Base-by-base conservation (phyloP, 805 yeast species). In the Pichia manshurica region DNA sequence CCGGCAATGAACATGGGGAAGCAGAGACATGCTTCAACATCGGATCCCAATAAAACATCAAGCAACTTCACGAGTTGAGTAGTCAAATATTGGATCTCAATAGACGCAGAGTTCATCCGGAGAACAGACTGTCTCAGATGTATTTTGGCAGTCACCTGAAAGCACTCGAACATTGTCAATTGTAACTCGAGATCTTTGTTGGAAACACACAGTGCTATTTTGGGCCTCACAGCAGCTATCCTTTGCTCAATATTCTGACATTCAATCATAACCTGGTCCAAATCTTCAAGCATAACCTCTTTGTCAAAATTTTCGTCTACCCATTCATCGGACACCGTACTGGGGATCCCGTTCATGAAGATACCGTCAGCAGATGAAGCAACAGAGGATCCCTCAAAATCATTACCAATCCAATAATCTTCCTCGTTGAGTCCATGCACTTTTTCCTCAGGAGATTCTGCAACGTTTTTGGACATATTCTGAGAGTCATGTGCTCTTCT, bases 1-100 rank as follows among this genome's bases (percentile, higher is more conserved):
- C 91, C 95, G 1, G 88, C 84, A 19, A 87, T 78, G 59, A 87
- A 87, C 52, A 85, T 63, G 0, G 95, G 95, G 63, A 87, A 86
- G 35, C 85, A 82, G 15, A 85, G 62, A 1, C 84, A 78, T 3
- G 87, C 81, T 57, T 85, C 89, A 38, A 84, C 82, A 1, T 78
- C 74, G 0, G 91, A 71, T 2, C 78, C 87, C 33, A 86, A 58
- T 4, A 85, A 72, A 3, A 77, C 70, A 54, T 82, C 87, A 21
- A 86, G 63, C 48, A 83, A 73, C 45, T 75, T 71, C 22, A 75
- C 57, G 46, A 84, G 66, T 52, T 79, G 81, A 44, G 71, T 70
- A 31, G 75, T 69, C 38, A 85, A 65, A 29, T 75, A 71, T 53
- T 81, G 88, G 39, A 83, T 75, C 51, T 82, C 87, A 44, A 84